Percentiles rank a stretch among this genome's conserved stretches.
These are phyloP conservation scores for Ophiostoma australiae DNA, from an alignment of 2,329 filamentous ascomycete species.

Conservation along the genomic window DNA sequence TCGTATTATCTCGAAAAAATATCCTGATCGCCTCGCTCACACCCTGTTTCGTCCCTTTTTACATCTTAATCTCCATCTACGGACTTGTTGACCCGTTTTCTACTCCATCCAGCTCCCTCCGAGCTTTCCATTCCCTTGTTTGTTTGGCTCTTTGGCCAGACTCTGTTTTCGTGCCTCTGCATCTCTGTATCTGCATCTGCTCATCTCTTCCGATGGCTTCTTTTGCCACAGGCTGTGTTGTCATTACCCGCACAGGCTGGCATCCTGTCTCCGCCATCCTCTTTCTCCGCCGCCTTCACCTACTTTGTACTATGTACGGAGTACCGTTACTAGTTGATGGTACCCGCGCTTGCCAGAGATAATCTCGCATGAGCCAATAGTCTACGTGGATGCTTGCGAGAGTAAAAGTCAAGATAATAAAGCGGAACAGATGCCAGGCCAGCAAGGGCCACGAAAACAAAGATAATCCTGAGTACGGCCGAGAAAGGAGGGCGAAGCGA, in stretches of 20 bases:
- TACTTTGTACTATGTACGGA: not conserved
- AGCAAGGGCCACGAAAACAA: not conserved
- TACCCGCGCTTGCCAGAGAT: not conserved
- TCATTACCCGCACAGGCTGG: not conserved
- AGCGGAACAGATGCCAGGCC: not conserved
- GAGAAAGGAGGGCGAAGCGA: not conserved
- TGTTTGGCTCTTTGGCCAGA: not conserved
- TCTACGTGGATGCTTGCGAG: not conserved
- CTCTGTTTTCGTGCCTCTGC: not conserved
- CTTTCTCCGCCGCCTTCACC: not conserved
- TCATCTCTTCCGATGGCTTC: not conserved
- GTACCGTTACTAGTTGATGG: not conserved
- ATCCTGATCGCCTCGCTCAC: not conserved
- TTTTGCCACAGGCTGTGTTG: not conserved
- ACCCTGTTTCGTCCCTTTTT: not conserved
- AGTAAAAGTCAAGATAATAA: not conserved
- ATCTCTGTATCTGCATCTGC: not conserved
- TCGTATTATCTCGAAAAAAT: not conserved
- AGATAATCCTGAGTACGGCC: not conserved
- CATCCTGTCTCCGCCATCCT: not conserved
- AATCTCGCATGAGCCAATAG: conserved; percentile 4
- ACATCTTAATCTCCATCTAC: conserved; percentile 4
- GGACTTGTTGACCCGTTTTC: not conserved
- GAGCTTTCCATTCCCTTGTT: not conserved
- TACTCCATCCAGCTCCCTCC: not conserved